phyloP scores from a whole-genome alignment of 768 basidiomycete species.

The Amanita rubescens region DNA sequence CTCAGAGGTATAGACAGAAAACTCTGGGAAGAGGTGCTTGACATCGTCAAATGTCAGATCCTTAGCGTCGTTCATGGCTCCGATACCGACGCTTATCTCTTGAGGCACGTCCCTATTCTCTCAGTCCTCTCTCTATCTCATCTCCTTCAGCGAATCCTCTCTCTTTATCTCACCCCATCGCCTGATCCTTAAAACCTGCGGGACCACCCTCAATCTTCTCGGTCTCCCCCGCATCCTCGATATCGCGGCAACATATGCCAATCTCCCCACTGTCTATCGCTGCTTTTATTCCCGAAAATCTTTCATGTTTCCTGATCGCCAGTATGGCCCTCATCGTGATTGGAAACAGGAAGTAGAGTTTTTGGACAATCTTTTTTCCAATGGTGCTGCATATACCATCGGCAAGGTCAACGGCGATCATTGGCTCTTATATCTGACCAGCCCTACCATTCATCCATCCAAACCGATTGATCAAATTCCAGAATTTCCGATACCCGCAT shows the following conservation, averaged over 20 bases:
- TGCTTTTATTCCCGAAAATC: conserved; percentile 98
- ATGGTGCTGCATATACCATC: conserved; percentile 91
- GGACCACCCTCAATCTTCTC: conserved; percentile 94
- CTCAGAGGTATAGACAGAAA: conserved; percentile 67
- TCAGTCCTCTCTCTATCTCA: conserved; percentile 9
- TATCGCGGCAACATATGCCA: conserved; percentile 70
- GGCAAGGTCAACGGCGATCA: conserved; percentile 98
- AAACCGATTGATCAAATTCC: conserved; percentile 13
- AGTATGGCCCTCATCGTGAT: conserved; percentile 84
- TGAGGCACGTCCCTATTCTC: conserved; percentile 58
- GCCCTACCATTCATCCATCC: conserved; percentile 31
- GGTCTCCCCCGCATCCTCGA: conserved; percentile 93
- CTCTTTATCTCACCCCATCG: conserved; percentile 93
- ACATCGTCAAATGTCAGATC: conserved; percentile 94
- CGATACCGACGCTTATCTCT: conserved; percentile 92
- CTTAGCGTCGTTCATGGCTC: conserved; percentile 82
- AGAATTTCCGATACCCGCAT: conserved; percentile 11
- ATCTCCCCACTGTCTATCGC: conserved; percentile 66
- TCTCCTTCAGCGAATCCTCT: conserved; percentile 81
- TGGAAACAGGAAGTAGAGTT: conserved; percentile 93
- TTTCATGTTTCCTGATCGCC: conserved; percentile 99
- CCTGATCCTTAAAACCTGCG: conserved; percentile 97
- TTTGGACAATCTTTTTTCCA: conserved; percentile 82
- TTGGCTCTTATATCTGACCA: conserved; percentile 93
- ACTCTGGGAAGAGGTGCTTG: conserved; percentile 96